Evolutionary conservation across 495 filamentous ascomycete species (phyloP).

Genomic region (Xylaria cubensis): DNA sequence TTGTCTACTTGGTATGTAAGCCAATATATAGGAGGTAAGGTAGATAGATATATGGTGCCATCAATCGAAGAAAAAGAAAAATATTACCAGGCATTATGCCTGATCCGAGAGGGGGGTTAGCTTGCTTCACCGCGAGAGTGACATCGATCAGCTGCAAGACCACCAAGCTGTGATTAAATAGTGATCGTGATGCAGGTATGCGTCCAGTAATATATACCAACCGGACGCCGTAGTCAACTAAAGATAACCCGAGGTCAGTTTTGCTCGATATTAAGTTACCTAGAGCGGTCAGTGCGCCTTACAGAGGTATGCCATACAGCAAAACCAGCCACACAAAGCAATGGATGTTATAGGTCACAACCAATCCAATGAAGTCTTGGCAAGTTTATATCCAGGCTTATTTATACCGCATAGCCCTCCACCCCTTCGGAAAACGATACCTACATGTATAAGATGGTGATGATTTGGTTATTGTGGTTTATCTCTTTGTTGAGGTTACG

Average conservation of each 20-base stretch:
- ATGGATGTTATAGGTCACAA: neutral
- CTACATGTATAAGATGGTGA: neutral
- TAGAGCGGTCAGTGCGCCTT: constrained; percentile 1
- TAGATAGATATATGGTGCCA: neutral
- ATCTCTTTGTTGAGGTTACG: neutral
- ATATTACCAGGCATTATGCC: constrained; percentile 1
- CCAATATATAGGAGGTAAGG: neutral
- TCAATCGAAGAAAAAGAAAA: constrained; percentile 13
- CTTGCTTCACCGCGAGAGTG: constrained; percentile 20
- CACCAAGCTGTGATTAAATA: constrained; percentile 9
- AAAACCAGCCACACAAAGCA: neutral
- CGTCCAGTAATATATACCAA: neutral
- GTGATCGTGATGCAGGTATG: constrained; percentile 3
- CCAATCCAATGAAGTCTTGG: neutral
- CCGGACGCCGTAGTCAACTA: no score
- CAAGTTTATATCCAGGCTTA: neutral
- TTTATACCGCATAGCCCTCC: neutral
- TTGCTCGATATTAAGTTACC: neutral
- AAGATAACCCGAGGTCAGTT: neutral
- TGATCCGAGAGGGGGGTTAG: neutral
- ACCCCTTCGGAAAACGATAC: neutral
- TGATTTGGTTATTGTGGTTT: neutral
- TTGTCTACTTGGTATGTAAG: neutral
- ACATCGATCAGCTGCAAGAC: constrained; percentile 21
- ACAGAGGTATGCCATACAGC: neutral